These are phyloP conservation scores for Fusarium veterinarium DNA, from an alignment of 2,329 filamentous ascomycete species.

Conservation along the genomic window DNA sequence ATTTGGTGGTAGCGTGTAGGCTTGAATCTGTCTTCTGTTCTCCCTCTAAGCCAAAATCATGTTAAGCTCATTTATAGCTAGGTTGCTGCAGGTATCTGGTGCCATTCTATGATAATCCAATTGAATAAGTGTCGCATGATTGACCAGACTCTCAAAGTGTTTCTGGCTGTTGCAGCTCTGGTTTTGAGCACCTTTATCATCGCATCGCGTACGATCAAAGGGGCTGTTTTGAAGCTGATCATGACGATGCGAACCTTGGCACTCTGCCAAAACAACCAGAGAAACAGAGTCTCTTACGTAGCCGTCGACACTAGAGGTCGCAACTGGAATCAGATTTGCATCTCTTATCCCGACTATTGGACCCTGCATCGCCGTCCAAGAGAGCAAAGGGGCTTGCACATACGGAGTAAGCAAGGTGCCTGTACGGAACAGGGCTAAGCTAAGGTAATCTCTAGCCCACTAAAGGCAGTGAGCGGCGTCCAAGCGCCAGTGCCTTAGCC, in stretches of 20 bases:
- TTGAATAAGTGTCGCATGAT: slow-evolving; percentile 38
- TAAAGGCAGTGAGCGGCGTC: slow-evolving; percentile 36
- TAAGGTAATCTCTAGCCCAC: slow-evolving; percentile 22
- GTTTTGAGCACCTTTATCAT: slow-evolving; percentile 22
- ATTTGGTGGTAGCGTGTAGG: rapidly evolving
- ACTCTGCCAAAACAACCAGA: neutral
- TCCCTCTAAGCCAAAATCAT: neutral
- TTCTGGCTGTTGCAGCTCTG: slow-evolving; percentile 32
- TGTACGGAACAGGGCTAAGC: slow-evolving; percentile 31
- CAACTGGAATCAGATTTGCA: slow-evolving; percentile 27
- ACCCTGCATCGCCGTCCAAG: slow-evolving; percentile 16
- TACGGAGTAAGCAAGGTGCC: slow-evolving; percentile 28
- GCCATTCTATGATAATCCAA: slow-evolving; percentile 1
- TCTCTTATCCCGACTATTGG: slow-evolving; percentile 5
- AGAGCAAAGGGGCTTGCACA: slow-evolving; percentile 10
- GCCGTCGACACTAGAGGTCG: neutral
- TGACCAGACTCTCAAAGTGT: slow-evolving; percentile 17
- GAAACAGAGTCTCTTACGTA: slow-evolving; percentile 23
- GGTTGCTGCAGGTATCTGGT: slow-evolving; percentile 9
- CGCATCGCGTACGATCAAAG: slow-evolving; percentile 1
- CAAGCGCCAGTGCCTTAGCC: slow-evolving; percentile 24
- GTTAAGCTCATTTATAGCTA: slow-evolving; percentile 22
- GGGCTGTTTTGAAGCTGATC: slow-evolving; percentile 3
- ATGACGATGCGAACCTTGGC: slow-evolving; percentile 20
- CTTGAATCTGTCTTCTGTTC: neutral